Evolutionary conservation across 2,329 filamentous ascomycete species (phyloP).

Genomic region (Xylaria sp.): DNA sequence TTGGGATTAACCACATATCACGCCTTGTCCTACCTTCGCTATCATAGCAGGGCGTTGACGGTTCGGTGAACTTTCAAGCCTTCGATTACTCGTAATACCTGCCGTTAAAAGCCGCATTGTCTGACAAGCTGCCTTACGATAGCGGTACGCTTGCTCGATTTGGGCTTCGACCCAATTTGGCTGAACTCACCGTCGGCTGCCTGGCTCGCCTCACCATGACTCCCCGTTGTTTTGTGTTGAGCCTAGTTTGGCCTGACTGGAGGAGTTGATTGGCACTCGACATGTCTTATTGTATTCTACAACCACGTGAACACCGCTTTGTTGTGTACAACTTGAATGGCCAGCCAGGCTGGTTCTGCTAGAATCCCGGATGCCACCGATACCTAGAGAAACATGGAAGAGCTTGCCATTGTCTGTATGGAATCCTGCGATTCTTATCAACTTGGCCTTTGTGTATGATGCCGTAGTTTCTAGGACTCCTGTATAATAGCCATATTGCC

Average conservation of each 20-base stretch:
- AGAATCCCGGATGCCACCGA: neutral
- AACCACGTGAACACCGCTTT: conserved; percentile 19
- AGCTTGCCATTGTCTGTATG: conserved; percentile 19
- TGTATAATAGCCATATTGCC: too few relatives aligned
- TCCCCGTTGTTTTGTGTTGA: neutral
- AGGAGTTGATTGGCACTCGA: conserved; percentile 5
- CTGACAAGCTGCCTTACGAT: conserved; percentile 2
- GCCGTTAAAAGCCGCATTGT: conserved; percentile 4
- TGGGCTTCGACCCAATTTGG: conserved; percentile 7
- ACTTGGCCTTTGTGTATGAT: neutral
- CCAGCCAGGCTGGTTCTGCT: conserved; percentile 10
- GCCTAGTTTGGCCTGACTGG: conserved; percentile 1
- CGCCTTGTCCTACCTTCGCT: conserved; percentile 14
- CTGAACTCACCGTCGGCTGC: conserved; percentile 3
- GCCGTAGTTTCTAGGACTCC: too few relatives aligned
- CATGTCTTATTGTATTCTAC: conserved; percentile 14
- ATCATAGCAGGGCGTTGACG: conserved; percentile 18
- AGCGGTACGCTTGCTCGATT: conserved; percentile 10
- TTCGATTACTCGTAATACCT: conserved; percentile 21
- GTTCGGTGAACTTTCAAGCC: conserved; percentile 22
- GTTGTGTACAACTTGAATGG: conserved; percentile 13
- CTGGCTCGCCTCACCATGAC: neutral
- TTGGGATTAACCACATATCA: conserved; percentile 16
- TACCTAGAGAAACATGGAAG: neutral
- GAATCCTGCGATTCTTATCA: too few relatives aligned